Evolutionary conservation across 352 stramenopile species (phyloP).

Genomic region (Phytophthora brassicae): DNA sequence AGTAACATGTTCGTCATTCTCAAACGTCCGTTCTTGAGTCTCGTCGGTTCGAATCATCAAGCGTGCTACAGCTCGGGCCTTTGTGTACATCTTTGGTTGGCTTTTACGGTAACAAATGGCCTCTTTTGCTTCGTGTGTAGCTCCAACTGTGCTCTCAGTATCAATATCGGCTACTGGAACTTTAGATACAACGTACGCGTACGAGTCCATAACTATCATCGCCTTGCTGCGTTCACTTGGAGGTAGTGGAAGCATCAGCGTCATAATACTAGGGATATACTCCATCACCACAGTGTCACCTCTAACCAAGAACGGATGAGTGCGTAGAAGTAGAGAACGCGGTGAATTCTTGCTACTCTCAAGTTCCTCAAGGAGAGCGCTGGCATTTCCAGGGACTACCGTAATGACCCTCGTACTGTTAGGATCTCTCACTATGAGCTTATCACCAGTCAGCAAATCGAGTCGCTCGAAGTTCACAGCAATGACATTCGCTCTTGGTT

Average conservation of each 20-base stretch:
- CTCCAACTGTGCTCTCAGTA: slow-evolving; percentile 50
- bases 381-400: slow-evolving; percentile 21
- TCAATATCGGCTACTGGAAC: not conserved
- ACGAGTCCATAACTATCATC: slow-evolving; percentile 46
- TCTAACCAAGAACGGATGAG: slow-evolving; percentile 46
- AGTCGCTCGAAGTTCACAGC: slow-evolving; percentile 36
- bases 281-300: slow-evolving; percentile 44
- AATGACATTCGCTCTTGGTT: slow-evolving; percentile 28
- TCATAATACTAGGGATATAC: slow-evolving; percentile 55
- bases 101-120: slow-evolving; percentile 59
- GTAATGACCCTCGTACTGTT: slow-evolving; percentile 12
- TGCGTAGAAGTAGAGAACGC: slow-evolving; percentile 30
- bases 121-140: slow-evolving; percentile 52
- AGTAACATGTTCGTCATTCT: slow-evolving; percentile 12
- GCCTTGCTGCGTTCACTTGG: slow-evolving; percentile 20
- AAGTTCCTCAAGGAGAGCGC: not conserved
- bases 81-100: slow-evolving; percentile 56
- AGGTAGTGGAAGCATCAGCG: slow-evolving; percentile 41
- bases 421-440: slow-evolving; percentile 28
- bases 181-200: slow-evolving; percentile 26
- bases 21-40: slow-evolving; percentile 5
- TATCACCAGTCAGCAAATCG: slow-evolving; percentile 33
- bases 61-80: slow-evolving; percentile 47
- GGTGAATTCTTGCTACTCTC: slow-evolving; percentile 13
- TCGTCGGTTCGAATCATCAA: slow-evolving; percentile 48